Conservation (phyloP, 2,329 filamentous ascomycete species). For the Sporothrix pallida region DNA sequence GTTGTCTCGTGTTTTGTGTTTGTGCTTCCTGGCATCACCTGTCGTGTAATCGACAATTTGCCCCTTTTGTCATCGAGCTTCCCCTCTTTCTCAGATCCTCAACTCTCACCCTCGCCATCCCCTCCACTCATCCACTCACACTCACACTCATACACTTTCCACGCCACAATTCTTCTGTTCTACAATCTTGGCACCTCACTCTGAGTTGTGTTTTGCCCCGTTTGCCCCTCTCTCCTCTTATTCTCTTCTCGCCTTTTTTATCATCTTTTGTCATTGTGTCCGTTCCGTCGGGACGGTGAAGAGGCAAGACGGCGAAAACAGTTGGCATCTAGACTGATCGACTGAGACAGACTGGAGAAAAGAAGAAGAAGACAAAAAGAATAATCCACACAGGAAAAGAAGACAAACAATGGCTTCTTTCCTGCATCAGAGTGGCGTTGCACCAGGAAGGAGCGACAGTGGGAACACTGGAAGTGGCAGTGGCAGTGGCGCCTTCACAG, state of each 20-base stretch:
- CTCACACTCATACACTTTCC: neutral
- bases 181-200: neutral
- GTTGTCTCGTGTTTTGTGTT: constrained; percentile 5
- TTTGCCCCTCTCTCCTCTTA: neutral
- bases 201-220: neutral
- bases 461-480: neutral
- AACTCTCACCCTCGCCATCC: neutral
- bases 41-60: constrained; percentile 3
- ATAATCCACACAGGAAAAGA: neutral
- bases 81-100: neutral
- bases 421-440: constrained; percentile 1
- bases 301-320: neutral
- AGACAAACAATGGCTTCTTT: constrained; percentile 11
- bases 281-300: neutral
- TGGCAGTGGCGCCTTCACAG: neutral
- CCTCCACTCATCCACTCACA: too few species aligned
- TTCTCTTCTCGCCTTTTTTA: neutral
- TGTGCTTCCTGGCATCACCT: constrained; percentile 1
- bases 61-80: neutral
- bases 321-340: neutral
- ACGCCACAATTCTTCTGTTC: neutral
- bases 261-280: neutral
- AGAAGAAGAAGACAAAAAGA: neutral
- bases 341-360: neutral
- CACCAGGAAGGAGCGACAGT: neutral